Conservation (phyloP, 768 basidiomycete genomes). For the Pilatotrama ljubarskyi region DNA sequence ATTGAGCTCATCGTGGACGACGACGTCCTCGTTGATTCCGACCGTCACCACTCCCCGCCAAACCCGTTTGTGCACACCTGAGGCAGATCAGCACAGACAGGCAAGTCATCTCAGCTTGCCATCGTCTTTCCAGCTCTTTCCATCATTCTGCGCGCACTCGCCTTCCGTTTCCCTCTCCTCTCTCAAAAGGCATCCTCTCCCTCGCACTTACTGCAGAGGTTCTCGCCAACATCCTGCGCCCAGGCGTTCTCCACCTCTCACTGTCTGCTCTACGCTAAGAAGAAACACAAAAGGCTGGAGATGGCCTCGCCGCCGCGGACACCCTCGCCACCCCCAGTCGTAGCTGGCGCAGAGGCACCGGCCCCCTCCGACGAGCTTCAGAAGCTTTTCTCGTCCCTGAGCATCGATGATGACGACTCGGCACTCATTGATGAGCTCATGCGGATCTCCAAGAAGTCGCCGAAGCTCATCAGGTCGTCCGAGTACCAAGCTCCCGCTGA, state of each 20-base stretch:
- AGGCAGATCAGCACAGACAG: too few relatives aligned
- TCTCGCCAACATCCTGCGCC: not conserved
- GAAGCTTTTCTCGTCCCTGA: slow-evolving; percentile 1
- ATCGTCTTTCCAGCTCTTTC: not conserved
- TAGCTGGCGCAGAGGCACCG: not conserved
- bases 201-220: not conserved
- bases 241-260: not conserved
- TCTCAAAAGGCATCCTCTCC: not conserved
- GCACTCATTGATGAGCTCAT: slow-evolving; percentile 58
- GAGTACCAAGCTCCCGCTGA: slow-evolving; percentile 59
- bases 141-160: slow-evolving; percentile 7
- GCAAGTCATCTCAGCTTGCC: not conserved
- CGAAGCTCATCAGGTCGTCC: slow-evolving; percentile 66
- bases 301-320: slow-evolving; percentile 10
- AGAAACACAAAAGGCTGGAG: not conserved
- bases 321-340: not conserved
- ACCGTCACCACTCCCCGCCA: not conserved
- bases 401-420: slow-evolving; percentile 44
- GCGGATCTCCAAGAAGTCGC: slow-evolving; percentile 50
- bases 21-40: not conserved
- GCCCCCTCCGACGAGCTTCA: not conserved
- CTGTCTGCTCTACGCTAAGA: not conserved
- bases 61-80: not conserved
- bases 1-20: not conserved
- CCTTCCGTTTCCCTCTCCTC: not conserved